Base-by-base conservation (phyloP, 768 basidiomycete species). In the Rhodotorula sphaerocarpa region DNA sequence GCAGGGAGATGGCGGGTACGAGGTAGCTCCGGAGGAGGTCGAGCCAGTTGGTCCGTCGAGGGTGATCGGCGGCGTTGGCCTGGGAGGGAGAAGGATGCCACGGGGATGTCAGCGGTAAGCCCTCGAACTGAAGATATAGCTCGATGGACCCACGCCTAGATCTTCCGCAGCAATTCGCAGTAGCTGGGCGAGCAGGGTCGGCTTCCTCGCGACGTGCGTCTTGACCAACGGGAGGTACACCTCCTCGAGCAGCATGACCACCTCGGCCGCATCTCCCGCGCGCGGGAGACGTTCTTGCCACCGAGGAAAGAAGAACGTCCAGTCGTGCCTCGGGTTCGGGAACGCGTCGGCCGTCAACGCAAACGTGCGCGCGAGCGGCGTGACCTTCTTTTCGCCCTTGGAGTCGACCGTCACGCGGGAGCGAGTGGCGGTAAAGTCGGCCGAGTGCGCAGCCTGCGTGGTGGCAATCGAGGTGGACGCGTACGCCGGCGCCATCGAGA, bases 1-100 rank as follows among this genome's bases (percentile, higher is more conserved):
- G 85, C 50, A 93, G 80, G 50, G 91, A 84, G 20, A 96, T 79
- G 4, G 89, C 85, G 5, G 95, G 93, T 2, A 99, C 81, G 43
- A 97, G 79, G 73, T 88, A 87, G 25, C 81, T 73, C 7, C 92
- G 85, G 59, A 90, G 74, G 57, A 91, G 79, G 71, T 81, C 83
- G 74, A 85, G 83, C 95, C 93, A 99, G 69, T 51, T 42, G 0
- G 25, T 12, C 20, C 39, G 45, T 1, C 66, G 61, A 2, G 65
- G 52, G 30, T 64, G 56, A 21, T 45, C 20, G 25, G 27, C 0
- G 7, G 61, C 53, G 27, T 63, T 44, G 23, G 57, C 20, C 64
- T 68, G 60, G 5, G 25, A 30, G 15, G 25, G 34, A 18, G 2
- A 58, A 34, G 7, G 39, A 45, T 10, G 41, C 52, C 27, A 43